phyloP scores from a whole-genome alignment of 805 yeast species.

The Myxozyma geophila region DNA sequence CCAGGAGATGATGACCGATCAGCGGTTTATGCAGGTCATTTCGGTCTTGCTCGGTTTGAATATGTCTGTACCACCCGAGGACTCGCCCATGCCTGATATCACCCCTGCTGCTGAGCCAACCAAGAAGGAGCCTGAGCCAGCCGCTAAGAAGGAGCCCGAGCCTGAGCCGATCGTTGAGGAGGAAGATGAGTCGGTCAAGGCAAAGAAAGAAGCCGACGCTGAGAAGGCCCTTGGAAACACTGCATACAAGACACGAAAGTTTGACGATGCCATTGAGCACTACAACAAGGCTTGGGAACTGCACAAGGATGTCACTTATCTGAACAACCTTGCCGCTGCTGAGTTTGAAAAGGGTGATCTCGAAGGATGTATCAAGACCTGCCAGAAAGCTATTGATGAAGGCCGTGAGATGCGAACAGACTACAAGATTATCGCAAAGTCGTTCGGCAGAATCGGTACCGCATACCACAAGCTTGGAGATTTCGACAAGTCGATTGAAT shows the following conservation, averaged over 20 bases:
- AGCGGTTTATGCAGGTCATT: conserved; percentile 85
- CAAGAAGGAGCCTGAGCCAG: conserved; percentile 41
- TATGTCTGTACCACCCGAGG: conserved; percentile 45
- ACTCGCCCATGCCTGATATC: conserved; percentile 40
- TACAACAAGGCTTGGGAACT: conserved; percentile 87
- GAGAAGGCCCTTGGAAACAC: conserved; percentile 85
- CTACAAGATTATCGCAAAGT: conserved; percentile 87
- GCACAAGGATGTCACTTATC: conserved; percentile 82
- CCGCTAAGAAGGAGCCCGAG: conserved; percentile 19
- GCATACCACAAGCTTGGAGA: conserved; percentile 76
- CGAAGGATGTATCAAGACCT: conserved; percentile 80
- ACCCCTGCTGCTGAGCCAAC: conserved; percentile 39
- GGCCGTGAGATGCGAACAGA: conserved; percentile 91
- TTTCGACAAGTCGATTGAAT: conserved; percentile 70
- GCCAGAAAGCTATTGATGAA: conserved; percentile 80
- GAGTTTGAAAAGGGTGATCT: conserved; percentile 94
- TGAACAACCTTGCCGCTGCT: conserved; percentile 97
- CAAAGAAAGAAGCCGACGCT: conserved; percentile 48
- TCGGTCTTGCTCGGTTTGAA: conserved; percentile 82
- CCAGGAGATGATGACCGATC: conserved; percentile 73
- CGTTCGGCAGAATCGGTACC: conserved; percentile 90
- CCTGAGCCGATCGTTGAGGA: conserved; percentile 42
- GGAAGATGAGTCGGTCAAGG: conserved; percentile 45
- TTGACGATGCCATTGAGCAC: conserved; percentile 87
- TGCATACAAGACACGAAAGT: conserved; percentile 81